These are phyloP conservation scores for Tylopilus balloui DNA, from an alignment of 768 basidiomycete genomes.

Conservation along the genomic window DNA sequence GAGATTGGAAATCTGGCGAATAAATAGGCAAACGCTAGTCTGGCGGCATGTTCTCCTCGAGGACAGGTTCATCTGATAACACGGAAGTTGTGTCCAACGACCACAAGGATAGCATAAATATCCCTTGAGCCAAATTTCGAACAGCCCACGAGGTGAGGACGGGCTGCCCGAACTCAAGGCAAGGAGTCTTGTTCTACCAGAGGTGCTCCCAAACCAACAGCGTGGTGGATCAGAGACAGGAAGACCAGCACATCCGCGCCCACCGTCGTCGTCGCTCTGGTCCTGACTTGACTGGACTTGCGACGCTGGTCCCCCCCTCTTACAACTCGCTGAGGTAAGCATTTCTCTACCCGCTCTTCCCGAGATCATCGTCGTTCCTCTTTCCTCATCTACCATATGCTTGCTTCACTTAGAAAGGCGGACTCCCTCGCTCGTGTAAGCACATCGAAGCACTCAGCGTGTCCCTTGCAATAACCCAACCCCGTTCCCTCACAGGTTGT, in stretches of 20 bases:
- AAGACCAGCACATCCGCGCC: conserved; percentile 36
- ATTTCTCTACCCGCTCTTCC: conserved; percentile 6
- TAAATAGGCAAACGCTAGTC: conserved; percentile 18
- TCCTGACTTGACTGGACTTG: conserved; percentile 18
- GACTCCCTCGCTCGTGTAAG: conserved; percentile 60
- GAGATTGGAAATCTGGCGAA: not conserved
- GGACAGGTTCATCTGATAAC: conserved; percentile 17
- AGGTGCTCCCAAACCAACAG: conserved; percentile 42
- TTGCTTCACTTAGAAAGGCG: conserved; percentile 62
- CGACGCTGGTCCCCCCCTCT: not conserved
- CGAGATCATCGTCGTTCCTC: conserved; percentile 12
- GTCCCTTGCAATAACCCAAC: not conserved
- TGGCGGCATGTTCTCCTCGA: conserved; percentile 21
- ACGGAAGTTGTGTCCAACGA: conserved; percentile 4
- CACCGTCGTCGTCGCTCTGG: conserved; percentile 84
- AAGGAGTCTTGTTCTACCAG: conserved; percentile 61
- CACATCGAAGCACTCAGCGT: not conserved
- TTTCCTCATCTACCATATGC: conserved; percentile 46
- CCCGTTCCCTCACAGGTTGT: conserved; percentile 40
- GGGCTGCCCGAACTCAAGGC: conserved; percentile 77
- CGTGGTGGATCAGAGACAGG: conserved; percentile 69
- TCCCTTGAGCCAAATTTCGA: conserved; percentile 82
- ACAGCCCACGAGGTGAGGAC: conserved; percentile 45
- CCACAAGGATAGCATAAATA: conserved; percentile 30
- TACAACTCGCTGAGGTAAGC: conserved; percentile 40